Percentiles rank a stretch among this genome's conserved stretches.
Evolutionary conservation across 257 asterid species (phyloP).

Genomic region (Paraleonurus japonicus): DNA sequence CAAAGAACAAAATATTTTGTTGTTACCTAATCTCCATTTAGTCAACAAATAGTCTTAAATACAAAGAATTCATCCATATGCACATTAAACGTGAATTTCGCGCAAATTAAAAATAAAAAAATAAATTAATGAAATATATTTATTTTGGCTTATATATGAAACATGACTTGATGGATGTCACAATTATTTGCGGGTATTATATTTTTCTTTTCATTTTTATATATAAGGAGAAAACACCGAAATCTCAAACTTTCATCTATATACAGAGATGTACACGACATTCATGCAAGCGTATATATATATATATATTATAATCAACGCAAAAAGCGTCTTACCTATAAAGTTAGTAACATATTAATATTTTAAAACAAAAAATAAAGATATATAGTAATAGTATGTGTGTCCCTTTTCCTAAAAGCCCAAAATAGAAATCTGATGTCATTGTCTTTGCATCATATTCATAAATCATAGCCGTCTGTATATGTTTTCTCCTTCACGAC

Average conservation of each 20-base stretch:
- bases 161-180: slow-evolving; percentile 25
- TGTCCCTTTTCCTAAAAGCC: slow-evolving; percentile 8
- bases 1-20: no score
- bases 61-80: not conserved
- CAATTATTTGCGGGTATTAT: not conserved
- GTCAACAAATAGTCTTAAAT: no score
- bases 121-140: no score
- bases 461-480: not conserved
- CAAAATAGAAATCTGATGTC: slow-evolving; percentile 43
- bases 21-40: no score
- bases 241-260: no score
- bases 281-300: no score
- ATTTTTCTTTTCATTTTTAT: no score
- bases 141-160: slow-evolving; percentile 14
- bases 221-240: no score
- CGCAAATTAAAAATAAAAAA: not conserved
- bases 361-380: not conserved
- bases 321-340: not conserved
- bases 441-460: slow-evolving; percentile 33
- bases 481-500: slow-evolving; percentile 33
- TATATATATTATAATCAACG: not conserved
- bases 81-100: not conserved
- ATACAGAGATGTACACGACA: no score
- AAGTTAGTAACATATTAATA: not conserved
- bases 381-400: not conserved